Percentiles rank a stretch among this genome's conserved stretches.
Evolutionary conservation across 148 eudicot species (phyloP).

Genomic region (Diospyros lotus): DNA sequence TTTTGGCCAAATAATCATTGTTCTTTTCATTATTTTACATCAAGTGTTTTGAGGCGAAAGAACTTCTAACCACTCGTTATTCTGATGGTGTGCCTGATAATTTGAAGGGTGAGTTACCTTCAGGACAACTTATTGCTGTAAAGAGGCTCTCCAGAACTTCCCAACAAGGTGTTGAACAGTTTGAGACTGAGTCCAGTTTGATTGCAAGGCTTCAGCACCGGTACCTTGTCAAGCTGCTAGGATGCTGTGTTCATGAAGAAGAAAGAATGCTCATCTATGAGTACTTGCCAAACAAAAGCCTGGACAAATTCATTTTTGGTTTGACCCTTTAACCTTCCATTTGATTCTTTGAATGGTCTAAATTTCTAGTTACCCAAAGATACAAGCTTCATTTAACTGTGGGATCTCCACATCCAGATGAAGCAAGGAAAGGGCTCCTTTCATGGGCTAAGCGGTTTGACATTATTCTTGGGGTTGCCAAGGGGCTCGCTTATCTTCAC

Average conservation of each 20-base stretch:
- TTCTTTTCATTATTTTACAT: not conserved
- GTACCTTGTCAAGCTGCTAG: conserved; percentile 19
- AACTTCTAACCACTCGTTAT: not conserved
- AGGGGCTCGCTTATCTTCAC: conserved; percentile 22
- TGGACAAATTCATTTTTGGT: conserved; percentile 45
- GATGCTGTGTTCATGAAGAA: conserved; percentile 19
- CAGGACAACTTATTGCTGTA: conserved; percentile 20
- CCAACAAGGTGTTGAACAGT: conserved; percentile 21
- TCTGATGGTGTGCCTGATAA: not conserved
- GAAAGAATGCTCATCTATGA: conserved; percentile 31
- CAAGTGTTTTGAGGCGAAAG: not conserved
- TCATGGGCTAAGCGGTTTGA: conserved; percentile 17
- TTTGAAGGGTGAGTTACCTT: conserved; percentile 16
- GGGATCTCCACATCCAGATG: not conserved
- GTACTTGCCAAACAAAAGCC: conserved; percentile 53
- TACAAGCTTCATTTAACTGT: not conserved
- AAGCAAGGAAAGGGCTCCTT: conserved; percentile 17
- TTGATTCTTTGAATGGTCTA: too few relatives aligned
- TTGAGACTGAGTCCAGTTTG: conserved; percentile 16
- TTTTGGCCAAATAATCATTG: too few relatives aligned
- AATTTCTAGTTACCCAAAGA: too few relatives aligned
- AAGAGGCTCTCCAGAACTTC: conserved; percentile 20
- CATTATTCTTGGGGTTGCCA: conserved; percentile 23
- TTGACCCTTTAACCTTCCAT: not conserved
- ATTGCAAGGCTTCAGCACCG: conserved; percentile 26